Conservation (phyloP, 2,329 filamentous ascomycete genomes). For the Ramichloridium luteum region DNA sequence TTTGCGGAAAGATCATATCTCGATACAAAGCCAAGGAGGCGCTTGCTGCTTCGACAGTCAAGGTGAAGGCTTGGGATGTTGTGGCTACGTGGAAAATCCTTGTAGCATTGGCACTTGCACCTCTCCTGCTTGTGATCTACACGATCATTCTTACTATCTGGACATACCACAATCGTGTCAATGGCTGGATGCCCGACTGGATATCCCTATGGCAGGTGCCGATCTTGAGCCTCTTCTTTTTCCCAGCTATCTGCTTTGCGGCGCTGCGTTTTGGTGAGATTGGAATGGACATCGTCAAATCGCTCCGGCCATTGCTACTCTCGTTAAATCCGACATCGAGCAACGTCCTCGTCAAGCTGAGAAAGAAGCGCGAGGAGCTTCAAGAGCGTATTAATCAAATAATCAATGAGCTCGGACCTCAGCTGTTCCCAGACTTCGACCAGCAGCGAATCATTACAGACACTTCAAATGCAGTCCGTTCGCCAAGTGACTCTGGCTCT, state of each 20-base stretch:
- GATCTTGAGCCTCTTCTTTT: conserved; percentile 62
- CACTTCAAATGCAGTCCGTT: conserved; percentile 25
- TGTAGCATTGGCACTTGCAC: conserved; percentile 73
- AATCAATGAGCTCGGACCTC: conserved; percentile 89
- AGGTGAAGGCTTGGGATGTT: conserved; percentile 76
- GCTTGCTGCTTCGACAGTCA: conserved; percentile 73
- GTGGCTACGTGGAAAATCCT: conserved; percentile 91
- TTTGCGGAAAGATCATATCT: conserved; percentile 71
- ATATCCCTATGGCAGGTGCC: conserved; percentile 70
- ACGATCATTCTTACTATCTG: conserved; percentile 61
- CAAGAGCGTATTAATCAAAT: conserved; percentile 74
- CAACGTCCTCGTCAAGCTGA: conserved; percentile 71
- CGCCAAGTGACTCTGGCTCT: conserved; percentile 17
- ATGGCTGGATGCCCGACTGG: conserved; percentile 68
- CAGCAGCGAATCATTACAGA: conserved; percentile 56
- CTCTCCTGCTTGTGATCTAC: conserved; percentile 72
- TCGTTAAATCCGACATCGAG: conserved; percentile 74
- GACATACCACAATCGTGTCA: conserved; percentile 69
- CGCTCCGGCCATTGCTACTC: conserved; percentile 72
- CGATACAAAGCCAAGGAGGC: conserved; percentile 71
- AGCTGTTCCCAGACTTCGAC: conserved; percentile 95
- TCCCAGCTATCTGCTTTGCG: conserved; percentile 81
- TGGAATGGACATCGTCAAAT: conserved; percentile 98
- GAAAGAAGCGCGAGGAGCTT: conserved; percentile 58
- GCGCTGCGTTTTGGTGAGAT: conserved; percentile 90